A percentile compares a stretch with the other conserved stretches of the same genome.
Evolutionary conservation across 345 rosid species (phyloP).

Genomic region (Lepidium aucheri): DNA sequence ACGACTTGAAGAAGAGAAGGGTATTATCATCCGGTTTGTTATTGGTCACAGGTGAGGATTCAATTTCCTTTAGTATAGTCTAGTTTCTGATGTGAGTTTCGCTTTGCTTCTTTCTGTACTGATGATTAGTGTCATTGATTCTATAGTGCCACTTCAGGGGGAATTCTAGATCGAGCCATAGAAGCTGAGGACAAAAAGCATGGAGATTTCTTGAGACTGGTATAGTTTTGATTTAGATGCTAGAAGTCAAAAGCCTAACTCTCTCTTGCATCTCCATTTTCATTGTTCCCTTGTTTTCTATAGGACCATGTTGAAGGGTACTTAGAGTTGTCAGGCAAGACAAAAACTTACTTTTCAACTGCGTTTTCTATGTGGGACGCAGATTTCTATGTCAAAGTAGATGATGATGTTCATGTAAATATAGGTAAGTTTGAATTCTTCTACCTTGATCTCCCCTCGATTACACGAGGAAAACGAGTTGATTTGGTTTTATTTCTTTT

Average conservation of each 20-base stretch:
- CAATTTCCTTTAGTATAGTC: background rate
- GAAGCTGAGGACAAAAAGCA: conserved; percentile 90
- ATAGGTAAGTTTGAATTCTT: conserved; percentile 39
- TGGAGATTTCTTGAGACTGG: conserved; percentile 89
- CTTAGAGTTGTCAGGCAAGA: conserved; percentile 94
- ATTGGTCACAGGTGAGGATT: conserved; percentile 74
- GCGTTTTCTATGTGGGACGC: conserved; percentile 92
- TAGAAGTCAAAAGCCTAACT: background rate
- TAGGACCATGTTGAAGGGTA: conserved; percentile 99
- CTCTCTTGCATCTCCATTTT: background rate
- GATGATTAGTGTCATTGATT: background rate
- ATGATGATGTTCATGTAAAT: conserved; percentile 97
- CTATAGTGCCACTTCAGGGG: conserved; percentile 82
- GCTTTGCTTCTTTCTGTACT: background rate
- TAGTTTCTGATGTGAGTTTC: background rate
- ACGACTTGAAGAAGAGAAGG: conserved; percentile 89
- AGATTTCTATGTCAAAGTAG: conserved; percentile 94
- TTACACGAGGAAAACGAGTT: background rate
- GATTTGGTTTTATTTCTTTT: background rate
- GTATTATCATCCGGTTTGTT: conserved; percentile 77
- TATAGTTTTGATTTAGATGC: conserved; percentile 15
- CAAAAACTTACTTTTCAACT: conserved; percentile 85
- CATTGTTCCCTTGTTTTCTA: conserved; percentile 2
- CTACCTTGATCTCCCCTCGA: too few species aligned
- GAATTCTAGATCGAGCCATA: conserved; percentile 83